Percentiles rank a stretch among this genome's conserved stretches.
Conservation (phyloP, 2,329 filamentous ascomycete species). For the Cladosporium sp. region DNA sequence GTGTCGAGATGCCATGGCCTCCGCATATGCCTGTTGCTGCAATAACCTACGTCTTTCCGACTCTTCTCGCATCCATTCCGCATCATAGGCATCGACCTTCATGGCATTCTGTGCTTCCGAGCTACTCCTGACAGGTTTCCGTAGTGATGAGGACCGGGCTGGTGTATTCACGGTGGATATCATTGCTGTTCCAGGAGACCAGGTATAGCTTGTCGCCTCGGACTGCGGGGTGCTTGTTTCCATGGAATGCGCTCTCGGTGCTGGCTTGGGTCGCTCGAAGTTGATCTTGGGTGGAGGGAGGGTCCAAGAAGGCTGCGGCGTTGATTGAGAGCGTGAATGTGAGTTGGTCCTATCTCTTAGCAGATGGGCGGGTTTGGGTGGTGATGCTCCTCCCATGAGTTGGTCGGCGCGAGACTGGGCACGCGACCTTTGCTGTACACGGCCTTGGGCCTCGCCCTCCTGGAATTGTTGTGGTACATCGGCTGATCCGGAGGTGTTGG, state of each 20-base stretch:
- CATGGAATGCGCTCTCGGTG: slow-evolving; percentile 21
- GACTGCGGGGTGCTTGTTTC: slow-evolving; percentile 37
- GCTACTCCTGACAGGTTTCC: slow-evolving; percentile 26
- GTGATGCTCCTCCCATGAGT: slow-evolving; percentile 21
- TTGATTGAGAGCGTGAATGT: slow-evolving; percentile 19
- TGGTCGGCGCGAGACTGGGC: slow-evolving; percentile 26
- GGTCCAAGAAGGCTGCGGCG: slow-evolving; percentile 20
- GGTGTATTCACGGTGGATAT: slow-evolving; percentile 38
- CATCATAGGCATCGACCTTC: slow-evolving; percentile 34
- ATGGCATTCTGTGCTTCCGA: slow-evolving; percentile 26
- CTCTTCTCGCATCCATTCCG: slow-evolving; percentile 42
- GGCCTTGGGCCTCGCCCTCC: slow-evolving; percentile 12
- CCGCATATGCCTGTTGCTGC: slow-evolving; percentile 17
- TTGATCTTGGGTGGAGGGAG: slow-evolving; percentile 29
- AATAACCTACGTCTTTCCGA: slow-evolving; percentile 34
- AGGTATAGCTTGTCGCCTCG: slow-evolving; percentile 36
- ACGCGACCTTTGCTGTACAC: slow-evolving; percentile 12
- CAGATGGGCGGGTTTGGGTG: slow-evolving; percentile 9
- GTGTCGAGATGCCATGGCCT: slow-evolving; percentile 1
- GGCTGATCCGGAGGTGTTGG: not conserved
- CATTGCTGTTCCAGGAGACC: slow-evolving; percentile 37
- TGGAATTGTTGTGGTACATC: slow-evolving; percentile 17
- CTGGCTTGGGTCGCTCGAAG: slow-evolving; percentile 25
- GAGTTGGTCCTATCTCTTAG: slow-evolving; percentile 21
- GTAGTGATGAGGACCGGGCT: slow-evolving; percentile 30